Percentiles rank a stretch among this genome's conserved stretches.
Evolutionary conservation across 2,329 filamentous ascomycete species (phyloP).

Genomic region (Spiromastix sp.): DNA sequence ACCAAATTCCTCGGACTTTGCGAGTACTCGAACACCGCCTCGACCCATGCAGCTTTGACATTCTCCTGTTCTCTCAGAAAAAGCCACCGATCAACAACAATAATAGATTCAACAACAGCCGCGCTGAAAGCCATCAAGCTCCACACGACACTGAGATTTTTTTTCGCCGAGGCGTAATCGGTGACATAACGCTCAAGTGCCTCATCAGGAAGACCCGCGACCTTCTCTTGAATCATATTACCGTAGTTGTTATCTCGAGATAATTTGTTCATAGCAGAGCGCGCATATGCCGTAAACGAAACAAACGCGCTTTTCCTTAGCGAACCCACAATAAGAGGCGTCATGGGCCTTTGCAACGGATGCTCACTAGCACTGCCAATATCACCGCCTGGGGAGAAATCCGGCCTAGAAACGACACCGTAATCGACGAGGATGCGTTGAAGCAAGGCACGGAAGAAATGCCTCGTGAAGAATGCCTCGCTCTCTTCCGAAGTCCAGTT

Average conservation of each 20-base stretch:
- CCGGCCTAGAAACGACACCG: conserved; percentile 57
- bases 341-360: conserved; percentile 44
- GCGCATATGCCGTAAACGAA: conserved; percentile 66
- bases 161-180: conserved; percentile 55
- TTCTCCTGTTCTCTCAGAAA: conserved; percentile 72
- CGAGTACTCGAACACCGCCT: conserved; percentile 81
- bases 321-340: conserved; percentile 78
- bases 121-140: conserved; percentile 94
- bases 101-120: conserved; percentile 75
- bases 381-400: conserved; percentile 17
- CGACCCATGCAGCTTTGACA: conserved; percentile 74
- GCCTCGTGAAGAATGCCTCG: conserved; percentile 78
- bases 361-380: conserved; percentile 12
- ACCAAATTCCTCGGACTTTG: conserved; percentile 84
- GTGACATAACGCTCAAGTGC: conserved; percentile 63
- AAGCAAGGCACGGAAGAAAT: conserved; percentile 83
- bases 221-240: conserved; percentile 52
- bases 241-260: conserved; percentile 49
- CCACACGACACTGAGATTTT: conserved; percentile 82
- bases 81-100: conserved; percentile 82
- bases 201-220: conserved; percentile 60
- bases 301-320: conserved; percentile 69
- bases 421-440: conserved; percentile 88
- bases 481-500: conserved; percentile 84
- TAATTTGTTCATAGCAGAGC: conserved; percentile 70